Evolutionary conservation across 768 basidiomycete genomes (phyloP).

Genomic region (Saitozyma podzolica): DNA sequence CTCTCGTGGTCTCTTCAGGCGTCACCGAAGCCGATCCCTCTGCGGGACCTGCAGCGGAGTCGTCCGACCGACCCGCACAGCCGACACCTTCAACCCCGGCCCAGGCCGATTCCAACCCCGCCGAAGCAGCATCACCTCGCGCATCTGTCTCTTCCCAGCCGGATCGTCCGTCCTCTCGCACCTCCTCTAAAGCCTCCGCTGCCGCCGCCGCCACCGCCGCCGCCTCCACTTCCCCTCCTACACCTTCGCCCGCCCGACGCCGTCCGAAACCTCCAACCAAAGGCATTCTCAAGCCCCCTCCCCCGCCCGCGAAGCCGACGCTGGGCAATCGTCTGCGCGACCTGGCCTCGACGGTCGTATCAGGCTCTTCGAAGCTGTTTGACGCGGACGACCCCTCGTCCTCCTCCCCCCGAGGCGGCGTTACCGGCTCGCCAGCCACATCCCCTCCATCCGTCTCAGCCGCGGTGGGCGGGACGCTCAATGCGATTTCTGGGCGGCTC

Average conservation of each 20-base stretch:
- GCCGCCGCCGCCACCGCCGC: not conserved
- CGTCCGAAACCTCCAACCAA: conserved; percentile 50
- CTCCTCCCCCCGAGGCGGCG: not conserved
- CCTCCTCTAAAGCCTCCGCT: too few species aligned
- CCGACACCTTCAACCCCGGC: too few species aligned
- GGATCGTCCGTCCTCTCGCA: not conserved
- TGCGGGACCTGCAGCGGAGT: too few species aligned
- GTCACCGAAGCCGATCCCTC: too few species aligned
- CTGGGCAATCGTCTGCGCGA: conserved; percentile 47
- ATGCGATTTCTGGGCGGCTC: conserved; percentile 40
- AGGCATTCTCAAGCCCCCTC: conserved; percentile 53
- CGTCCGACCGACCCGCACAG: too few species aligned
- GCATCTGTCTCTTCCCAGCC: not conserved
- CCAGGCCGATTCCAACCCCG: too few species aligned
- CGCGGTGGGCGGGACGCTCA: conserved; percentile 34
- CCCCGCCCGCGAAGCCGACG: conserved; percentile 49
- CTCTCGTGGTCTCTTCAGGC: too few species aligned
- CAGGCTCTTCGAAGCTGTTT: conserved; percentile 25
- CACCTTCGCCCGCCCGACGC: conserved; percentile 32
- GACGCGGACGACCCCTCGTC: conserved; percentile 15
- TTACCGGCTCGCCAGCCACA: not conserved
- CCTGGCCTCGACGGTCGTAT: conserved; percentile 39
- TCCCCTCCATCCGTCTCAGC: not conserved
- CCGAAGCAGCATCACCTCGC: too few species aligned
- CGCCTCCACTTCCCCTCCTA: not conserved